Evolutionary conservation across 306 rosid genomes (phyloP).

Genomic region (Pueraria montana): DNA sequence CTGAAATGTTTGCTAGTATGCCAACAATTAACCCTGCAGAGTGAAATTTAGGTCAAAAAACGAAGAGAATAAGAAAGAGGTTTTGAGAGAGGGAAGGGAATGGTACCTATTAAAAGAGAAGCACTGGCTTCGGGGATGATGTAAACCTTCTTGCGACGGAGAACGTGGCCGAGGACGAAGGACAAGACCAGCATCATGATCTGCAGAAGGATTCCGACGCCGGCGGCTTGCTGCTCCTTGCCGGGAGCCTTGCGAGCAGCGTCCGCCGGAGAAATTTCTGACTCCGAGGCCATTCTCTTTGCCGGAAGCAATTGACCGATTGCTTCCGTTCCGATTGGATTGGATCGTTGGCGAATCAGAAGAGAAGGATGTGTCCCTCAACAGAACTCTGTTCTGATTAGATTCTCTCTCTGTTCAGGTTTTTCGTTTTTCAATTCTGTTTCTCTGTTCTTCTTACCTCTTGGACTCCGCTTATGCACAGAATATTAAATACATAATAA

Average conservation of each 20-base stretch:
- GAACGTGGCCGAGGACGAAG: conserved; percentile 97
- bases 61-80: not conserved
- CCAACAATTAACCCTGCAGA: conserved; percentile 90
- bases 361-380: not conserved
- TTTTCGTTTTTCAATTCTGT: conserved; percentile 11
- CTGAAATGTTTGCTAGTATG: conserved; percentile 86
- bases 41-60: not conserved
- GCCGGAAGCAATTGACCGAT: conserved; percentile 14
- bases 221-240: conserved; percentile 99
- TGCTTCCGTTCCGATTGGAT: conserved; percentile 10
- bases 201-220: conserved; percentile 98
- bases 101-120: conserved; percentile 90
- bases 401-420: not conserved
- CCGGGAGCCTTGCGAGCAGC: conserved; percentile 66
- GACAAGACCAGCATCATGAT: conserved; percentile 99
- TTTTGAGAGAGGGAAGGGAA: not conserved
- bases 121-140: conserved; percentile 98
- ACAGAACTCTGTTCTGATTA: not conserved
- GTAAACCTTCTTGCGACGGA: conserved; percentile 91
- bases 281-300: conserved; percentile 64
- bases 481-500: not conserved
- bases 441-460: conserved; percentile 25
- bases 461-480: conserved; percentile 39
- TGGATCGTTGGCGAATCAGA: conserved; percentile 31
- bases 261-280: conserved; percentile 81